A percentile compares a stretch with the other conserved stretches of the same genome.
Conservation (phyloP, 495 filamentous ascomycete genomes). For the Neurospora pannonica region DNA sequence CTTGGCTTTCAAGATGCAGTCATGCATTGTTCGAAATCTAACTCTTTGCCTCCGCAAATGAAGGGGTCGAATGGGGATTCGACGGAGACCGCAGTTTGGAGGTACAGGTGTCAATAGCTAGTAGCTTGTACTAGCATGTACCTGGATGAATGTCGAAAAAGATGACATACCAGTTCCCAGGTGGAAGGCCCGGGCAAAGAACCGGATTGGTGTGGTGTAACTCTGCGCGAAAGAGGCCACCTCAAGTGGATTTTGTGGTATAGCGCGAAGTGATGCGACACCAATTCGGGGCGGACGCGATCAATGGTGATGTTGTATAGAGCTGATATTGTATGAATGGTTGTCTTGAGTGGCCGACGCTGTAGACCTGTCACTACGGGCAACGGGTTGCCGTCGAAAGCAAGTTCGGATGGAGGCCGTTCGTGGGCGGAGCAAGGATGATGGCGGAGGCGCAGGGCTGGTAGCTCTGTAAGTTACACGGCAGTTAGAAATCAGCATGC, state of each 20-base stretch:
- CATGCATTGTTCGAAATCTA: background rate
- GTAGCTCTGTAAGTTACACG: conserved; percentile 9
- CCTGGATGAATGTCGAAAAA: background rate
- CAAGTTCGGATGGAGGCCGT: conserved; percentile 6
- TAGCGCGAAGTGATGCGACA: background rate
- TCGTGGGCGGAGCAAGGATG: conserved; percentile 8
- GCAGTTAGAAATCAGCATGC: conserved; percentile 13
- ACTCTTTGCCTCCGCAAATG: background rate
- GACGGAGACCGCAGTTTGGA: background rate
- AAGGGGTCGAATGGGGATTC: background rate
- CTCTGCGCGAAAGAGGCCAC: background rate
- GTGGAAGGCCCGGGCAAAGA: background rate
- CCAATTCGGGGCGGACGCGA: background rate
- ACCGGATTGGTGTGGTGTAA: background rate
- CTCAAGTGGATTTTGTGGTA: background rate
- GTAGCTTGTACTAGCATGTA: background rate
- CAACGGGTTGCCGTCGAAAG: background rate
- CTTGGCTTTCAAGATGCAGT: background rate
- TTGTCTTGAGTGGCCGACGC: background rate
- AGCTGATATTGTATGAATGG: background rate
- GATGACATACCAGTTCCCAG: background rate
- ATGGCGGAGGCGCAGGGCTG: conserved; percentile 3
- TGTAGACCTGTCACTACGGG: background rate
- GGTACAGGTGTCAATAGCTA: background rate
- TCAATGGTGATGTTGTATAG: background rate